Evolutionary conservation across 1,284 basidiomycete genomes (phyloP).

Genomic region (Ganoderma sinense): DNA sequence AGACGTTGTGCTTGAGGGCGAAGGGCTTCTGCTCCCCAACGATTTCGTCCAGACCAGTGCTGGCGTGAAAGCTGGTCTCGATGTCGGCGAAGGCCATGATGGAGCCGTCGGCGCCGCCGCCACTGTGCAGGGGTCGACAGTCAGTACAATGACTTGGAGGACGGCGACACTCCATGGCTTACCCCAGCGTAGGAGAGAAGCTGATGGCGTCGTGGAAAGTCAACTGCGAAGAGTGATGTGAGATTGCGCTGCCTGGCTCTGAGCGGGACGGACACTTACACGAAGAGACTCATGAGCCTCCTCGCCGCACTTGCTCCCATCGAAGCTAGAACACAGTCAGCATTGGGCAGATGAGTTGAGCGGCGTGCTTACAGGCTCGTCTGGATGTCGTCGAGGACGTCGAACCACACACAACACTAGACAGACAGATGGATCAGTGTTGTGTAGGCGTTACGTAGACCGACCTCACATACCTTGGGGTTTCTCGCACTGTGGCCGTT

Average conservation of each 20-base stretch:
- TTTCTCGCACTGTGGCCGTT: conserved; percentile 40
- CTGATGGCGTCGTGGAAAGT: conserved; percentile 35
- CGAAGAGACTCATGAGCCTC: conserved; percentile 37
- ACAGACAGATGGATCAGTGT: background rate
- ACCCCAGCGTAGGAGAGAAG: conserved; percentile 35
- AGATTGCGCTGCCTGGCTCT: background rate
- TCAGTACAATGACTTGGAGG: background rate
- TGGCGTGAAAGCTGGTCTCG: conserved; percentile 37
- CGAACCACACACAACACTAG: conserved; percentile 29
- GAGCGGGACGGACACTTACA: conserved; percentile 4
- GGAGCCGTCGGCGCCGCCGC: conserved; percentile 33
- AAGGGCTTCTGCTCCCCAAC: conserved; percentile 37
- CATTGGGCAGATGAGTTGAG: background rate
- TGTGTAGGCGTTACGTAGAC: no score
- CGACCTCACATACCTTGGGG: conserved; percentile 29
- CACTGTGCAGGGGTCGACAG: background rate
- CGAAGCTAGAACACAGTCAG: conserved; percentile 12
- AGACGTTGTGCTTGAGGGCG: conserved; percentile 36
- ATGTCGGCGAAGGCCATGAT: conserved; percentile 36
- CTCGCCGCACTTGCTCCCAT: conserved; percentile 33
- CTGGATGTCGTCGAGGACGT: conserved; percentile 29
- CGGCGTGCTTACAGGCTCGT: conserved; percentile 15
- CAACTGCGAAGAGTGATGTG: conserved; percentile 15
- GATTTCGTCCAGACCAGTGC: conserved; percentile 40
- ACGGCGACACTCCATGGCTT: background rate